Evolutionary conservation across 2,329 filamentous ascomycete genomes (phyloP).

Genomic region (Fusarium sp.): DNA sequence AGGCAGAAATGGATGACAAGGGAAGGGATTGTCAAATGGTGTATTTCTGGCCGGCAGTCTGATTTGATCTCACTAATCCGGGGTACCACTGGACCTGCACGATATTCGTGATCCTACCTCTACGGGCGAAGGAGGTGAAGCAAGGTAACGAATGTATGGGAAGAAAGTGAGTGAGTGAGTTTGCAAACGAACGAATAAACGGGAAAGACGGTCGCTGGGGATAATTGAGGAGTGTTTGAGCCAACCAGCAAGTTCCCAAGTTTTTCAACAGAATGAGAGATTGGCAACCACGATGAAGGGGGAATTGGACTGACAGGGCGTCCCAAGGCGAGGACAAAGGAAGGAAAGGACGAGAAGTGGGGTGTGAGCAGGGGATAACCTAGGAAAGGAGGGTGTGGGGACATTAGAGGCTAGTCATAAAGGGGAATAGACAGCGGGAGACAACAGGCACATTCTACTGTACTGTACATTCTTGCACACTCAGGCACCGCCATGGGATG

Average conservation of each 20-base stretch:
- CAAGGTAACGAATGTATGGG: constrained; percentile 24
- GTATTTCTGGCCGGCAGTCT: constrained; percentile 36
- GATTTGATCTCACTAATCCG: constrained; percentile 34
- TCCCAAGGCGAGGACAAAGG: constrained; percentile 27
- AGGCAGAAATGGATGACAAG: constrained; percentile 4
- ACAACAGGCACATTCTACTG: constrained; percentile 18
- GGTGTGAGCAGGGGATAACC: constrained; percentile 24
- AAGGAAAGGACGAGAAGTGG: constrained; percentile 37
- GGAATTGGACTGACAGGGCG: constrained; percentile 41
- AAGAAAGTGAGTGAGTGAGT: constrained; percentile 23
- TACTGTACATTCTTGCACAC: constrained; percentile 22
- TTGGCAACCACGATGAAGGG: constrained; percentile 43
- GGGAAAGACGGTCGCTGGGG: constrained; percentile 22
- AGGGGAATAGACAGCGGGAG: constrained; percentile 22
- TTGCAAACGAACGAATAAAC: constrained; percentile 27
- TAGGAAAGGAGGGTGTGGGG: constrained; percentile 27
- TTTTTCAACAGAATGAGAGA: constrained; percentile 38
- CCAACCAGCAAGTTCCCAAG: constrained; percentile 30
- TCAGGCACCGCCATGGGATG: background rate
- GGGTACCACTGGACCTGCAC: constrained; percentile 29
- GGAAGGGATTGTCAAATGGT: constrained; percentile 14
- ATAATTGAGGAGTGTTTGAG: constrained; percentile 30
- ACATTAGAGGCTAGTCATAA: constrained; percentile 20
- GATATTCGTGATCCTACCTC: constrained; percentile 19
- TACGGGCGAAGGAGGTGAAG: background rate